phyloP scores from a whole-genome alignment of 441 rosid species.

The Adansonia rubrostipa region DNA sequence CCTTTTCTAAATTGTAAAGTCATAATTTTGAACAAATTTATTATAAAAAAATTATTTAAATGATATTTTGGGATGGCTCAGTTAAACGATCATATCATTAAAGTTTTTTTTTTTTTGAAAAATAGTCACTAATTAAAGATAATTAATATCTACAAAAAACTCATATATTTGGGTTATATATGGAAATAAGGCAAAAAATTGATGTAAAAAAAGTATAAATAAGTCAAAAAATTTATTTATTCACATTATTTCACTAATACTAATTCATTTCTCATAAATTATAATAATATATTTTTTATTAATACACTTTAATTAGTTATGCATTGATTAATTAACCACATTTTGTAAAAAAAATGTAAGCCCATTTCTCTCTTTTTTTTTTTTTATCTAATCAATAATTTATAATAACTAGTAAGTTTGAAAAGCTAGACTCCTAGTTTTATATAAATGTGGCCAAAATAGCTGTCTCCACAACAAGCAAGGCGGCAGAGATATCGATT shows the following conservation, averaged over 20 bases:
- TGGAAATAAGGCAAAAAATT: too few species aligned
- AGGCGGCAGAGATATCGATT: conserved; percentile 15
- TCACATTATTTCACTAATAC: too few species aligned
- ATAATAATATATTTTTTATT: too few species aligned
- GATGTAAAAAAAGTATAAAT: too few species aligned
- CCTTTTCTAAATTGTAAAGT: neutral
- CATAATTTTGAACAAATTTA: conserved; percentile 1
- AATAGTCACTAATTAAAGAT: too few species aligned
- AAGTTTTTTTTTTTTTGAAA: too few species aligned
- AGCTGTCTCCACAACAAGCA: neutral
- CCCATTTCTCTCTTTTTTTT: neutral
- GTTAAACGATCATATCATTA: neutral
- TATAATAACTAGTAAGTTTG: neutral
- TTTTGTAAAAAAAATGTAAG: neutral
- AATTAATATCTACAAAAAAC: too few species aligned
- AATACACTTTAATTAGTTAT: neutral
- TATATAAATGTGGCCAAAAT: neutral
- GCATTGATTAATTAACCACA: neutral
- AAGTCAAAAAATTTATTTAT: too few species aligned
- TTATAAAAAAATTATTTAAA: too few species aligned
- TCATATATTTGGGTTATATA: too few species aligned
- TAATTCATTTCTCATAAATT: too few species aligned
- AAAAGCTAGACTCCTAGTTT: neutral
- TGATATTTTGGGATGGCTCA: too few species aligned
- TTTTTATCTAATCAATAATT: neutral